Conservation (phyloP, 2,329 filamentous ascomycete species). For the Blastomyces silverae region DNA sequence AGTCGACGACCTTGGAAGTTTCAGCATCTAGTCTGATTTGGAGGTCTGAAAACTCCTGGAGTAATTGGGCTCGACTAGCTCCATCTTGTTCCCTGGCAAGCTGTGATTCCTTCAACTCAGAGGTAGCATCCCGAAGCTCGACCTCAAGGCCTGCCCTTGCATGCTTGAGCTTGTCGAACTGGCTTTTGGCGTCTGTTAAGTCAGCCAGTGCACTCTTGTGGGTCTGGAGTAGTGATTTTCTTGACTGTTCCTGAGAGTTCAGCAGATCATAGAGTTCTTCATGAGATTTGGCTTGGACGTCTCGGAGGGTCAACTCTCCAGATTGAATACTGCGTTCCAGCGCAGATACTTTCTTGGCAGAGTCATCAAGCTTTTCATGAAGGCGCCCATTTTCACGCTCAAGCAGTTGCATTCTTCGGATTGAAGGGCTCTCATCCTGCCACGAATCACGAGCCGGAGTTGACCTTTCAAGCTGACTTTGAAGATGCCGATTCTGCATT, state of each 20-base stretch:
- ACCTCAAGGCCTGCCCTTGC: slow-evolving; percentile 73
- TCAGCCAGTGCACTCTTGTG: slow-evolving; percentile 83
- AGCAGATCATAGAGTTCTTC: slow-evolving; percentile 90
- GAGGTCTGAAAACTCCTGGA: slow-evolving; percentile 87
- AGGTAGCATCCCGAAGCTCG: slow-evolving; percentile 74
- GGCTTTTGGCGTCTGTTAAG: slow-evolving; percentile 74
- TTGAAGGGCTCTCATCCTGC: slow-evolving; percentile 69
- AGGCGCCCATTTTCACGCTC: slow-evolving; percentile 86
- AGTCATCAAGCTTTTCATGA: slow-evolving; percentile 92
- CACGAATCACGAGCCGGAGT: slow-evolving; percentile 56
- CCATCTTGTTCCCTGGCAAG: slow-evolving; percentile 77
- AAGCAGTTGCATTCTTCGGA: slow-evolving; percentile 77
- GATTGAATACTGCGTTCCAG: slow-evolving; percentile 80
- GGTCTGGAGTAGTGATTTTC: slow-evolving; percentile 70
- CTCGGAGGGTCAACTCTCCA: slow-evolving; percentile 79
- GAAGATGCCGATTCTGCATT: slow-evolving; percentile 90
- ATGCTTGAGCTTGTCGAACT: slow-evolving; percentile 81
- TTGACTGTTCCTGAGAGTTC: slow-evolving; percentile 85
- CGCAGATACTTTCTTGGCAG: slow-evolving; percentile 80
- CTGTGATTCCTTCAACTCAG: slow-evolving; percentile 74
- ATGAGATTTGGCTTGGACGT: slow-evolving; percentile 87
- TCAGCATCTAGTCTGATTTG: slow-evolving; percentile 91
- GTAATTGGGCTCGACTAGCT: slow-evolving; percentile 75
- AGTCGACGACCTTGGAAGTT: slow-evolving; percentile 73
- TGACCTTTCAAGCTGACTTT: slow-evolving; percentile 71